Evolutionary conservation across 78 protist species (phyloP), one percentile per base, ranked within the genome.

Genomic region (Dictyostelium citrinum): DNA sequence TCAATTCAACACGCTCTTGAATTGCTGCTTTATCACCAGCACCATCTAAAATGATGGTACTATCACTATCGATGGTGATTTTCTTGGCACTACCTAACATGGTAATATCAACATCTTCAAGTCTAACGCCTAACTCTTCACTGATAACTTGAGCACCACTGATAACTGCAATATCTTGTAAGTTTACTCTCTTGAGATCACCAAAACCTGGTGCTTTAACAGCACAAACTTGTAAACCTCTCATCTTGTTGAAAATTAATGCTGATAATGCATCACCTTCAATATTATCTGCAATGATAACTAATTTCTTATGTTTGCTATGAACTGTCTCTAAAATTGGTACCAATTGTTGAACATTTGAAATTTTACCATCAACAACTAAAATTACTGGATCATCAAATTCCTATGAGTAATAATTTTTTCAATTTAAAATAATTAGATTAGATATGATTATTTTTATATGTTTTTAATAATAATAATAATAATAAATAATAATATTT

Each of bases 191-290:
- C 76, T 99, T 95, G 95, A 95, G 82, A 93, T 99, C 99, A 22
- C 99, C 99, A 85, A 98, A 99, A 71, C 99, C 99, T 29, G 99
- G 99, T 20, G 99, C 99, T 97, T 98, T 98, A 84, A 98, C 99
- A 12, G 99, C 99, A 78, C 95, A 90, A 9, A 97, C 98, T 72
- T 91, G 95, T n/a, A 96, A 82, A 27, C 98, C 97, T 84, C 98
- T 91, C 39, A 98, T 83, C 93, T 95, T 96, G 99, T 98, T 98
- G 97, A 98, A 79, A 74, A 98, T 95, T 37, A 99, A 88, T 20
- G 98, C 96, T 77, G 98, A 80, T 58, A 98, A 97, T 14, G 99
- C 99, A 75, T 99, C 99, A 61, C 95, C 84, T 68, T 98, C 99
- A 74, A 98, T 93, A 9, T 81, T 99, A 88, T 99, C 99, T 16